phyloP scores from a whole-genome alignment of 129 eudicot genomes.

The Apium graveolens region DNA sequence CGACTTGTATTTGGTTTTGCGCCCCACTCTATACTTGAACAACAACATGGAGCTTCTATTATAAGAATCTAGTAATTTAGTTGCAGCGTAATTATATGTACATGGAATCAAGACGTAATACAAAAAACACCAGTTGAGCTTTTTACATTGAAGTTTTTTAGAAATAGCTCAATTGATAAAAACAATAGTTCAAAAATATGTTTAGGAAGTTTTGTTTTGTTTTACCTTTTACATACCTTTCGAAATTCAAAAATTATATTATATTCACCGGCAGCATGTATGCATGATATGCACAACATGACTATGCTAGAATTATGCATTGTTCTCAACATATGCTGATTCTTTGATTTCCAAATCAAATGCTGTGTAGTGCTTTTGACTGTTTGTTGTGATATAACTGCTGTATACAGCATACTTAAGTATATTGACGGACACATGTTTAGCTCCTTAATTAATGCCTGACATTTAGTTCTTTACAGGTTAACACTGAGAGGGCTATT shows the following conservation, averaged over 20 bases:
- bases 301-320: no score
- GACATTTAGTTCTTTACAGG: slow-evolving; percentile 38
- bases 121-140: not conserved
- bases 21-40: not conserved
- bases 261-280: no score
- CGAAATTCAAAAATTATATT: not conserved
- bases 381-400: not conserved
- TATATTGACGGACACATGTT: not conserved
- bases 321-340: not conserved
- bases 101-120: not conserved
- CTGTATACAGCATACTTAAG: not conserved
- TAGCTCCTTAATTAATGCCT: not conserved
- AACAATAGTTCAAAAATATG: not conserved
- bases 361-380: slow-evolving; percentile 2
- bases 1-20: no score
- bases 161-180: not conserved
- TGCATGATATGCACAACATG: no score
- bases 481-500: slow-evolving; percentile 93
- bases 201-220: not conserved
- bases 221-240: not conserved
- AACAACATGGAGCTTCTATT: not conserved
- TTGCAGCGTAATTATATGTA: not conserved
- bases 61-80: not conserved
- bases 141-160: not conserved
- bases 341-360: not conserved